These are phyloP conservation scores for Penicillium macrosclerotiorum DNA, from an alignment of 495 filamentous ascomycete genomes.

Conservation along the genomic window DNA sequence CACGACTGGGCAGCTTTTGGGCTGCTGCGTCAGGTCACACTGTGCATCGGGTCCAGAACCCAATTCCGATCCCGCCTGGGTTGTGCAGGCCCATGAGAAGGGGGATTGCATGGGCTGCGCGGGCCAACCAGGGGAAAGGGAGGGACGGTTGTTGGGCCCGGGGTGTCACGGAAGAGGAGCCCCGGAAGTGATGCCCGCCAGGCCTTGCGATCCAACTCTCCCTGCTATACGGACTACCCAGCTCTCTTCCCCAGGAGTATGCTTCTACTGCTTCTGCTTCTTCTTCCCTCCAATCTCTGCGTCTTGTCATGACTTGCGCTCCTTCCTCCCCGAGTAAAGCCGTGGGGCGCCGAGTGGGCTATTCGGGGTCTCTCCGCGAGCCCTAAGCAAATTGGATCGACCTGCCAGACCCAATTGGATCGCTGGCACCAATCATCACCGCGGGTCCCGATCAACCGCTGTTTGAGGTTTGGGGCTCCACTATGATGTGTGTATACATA, in stretches of 20 bases:
- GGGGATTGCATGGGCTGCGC: neutral
- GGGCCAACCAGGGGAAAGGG: too few relatives aligned
- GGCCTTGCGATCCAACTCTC: too few relatives aligned
- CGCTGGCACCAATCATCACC: constrained; percentile 5
- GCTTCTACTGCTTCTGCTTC: too few relatives aligned
- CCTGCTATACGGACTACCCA: too few relatives aligned
- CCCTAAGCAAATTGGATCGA: constrained; percentile 12
- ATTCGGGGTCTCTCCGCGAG: constrained; percentile 2
- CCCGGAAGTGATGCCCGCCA: too few relatives aligned
- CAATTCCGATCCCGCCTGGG: constrained; percentile 10
- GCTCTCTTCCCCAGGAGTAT: too few relatives aligned
- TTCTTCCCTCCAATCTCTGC: neutral
- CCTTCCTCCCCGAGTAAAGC: constrained; percentile 5
- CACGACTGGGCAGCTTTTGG: too few relatives aligned
- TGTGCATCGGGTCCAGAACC: constrained; percentile 7
- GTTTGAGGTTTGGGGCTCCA: constrained; percentile 9
- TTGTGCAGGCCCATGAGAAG: neutral
- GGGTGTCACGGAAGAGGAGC: too few relatives aligned
- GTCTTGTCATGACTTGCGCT: too few relatives aligned
- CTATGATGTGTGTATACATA: too few relatives aligned
- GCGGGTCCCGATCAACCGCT: constrained; percentile 8
- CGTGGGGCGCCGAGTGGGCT: too few relatives aligned
- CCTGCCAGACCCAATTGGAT: constrained; percentile 9
- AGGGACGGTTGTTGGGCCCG: too few relatives aligned
- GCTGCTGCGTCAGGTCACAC: constrained; percentile 4